These are phyloP conservation scores for Lachnum nothofagi DNA, from an alignment of 2,329 filamentous ascomycete species.

Conservation along the genomic window DNA sequence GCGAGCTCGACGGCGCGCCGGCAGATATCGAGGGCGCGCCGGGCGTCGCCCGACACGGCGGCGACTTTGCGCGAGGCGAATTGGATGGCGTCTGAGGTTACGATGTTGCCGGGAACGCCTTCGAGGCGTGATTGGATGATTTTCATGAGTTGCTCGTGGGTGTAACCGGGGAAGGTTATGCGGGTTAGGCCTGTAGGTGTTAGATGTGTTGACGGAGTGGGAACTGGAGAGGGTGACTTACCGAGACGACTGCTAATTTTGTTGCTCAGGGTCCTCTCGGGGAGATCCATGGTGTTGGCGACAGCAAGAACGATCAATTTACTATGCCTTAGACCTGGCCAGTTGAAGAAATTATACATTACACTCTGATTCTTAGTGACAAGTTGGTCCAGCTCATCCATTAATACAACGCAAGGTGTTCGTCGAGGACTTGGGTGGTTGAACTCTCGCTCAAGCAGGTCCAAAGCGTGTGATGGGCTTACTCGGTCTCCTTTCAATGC, in stretches of 20 bases:
- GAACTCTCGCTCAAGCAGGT: constrained; percentile 88
- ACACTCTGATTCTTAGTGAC: constrained; percentile 99
- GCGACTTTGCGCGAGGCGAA: constrained; percentile 96
- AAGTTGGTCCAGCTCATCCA: constrained; percentile 97
- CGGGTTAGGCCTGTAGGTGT: constrained; percentile 63
- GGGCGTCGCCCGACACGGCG: constrained; percentile 88
- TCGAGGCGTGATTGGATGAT: constrained; percentile 93
- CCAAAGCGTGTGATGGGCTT: constrained; percentile 83
- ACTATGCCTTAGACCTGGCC: constrained; percentile 87
- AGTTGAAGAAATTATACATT: constrained; percentile 99
- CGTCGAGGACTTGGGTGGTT: constrained; percentile 83
- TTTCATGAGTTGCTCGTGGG: constrained; percentile 92
- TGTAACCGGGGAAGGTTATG: constrained; percentile 96
- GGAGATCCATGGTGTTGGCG: constrained; percentile 97
- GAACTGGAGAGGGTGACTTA: constrained; percentile 16
- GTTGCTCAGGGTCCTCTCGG: constrained; percentile 92
- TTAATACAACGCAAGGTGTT: constrained; percentile 91
- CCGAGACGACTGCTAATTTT: constrained; percentile 90
- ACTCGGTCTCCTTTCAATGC: constrained; percentile 90
- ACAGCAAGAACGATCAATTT: constrained; percentile 93
- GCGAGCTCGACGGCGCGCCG: constrained; percentile 91
- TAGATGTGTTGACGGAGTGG: constrained; percentile 1
- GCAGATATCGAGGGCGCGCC: constrained; percentile 90
- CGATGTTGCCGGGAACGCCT: constrained; percentile 81
- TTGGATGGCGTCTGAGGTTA: constrained; percentile 88